Conservation (phyloP, 441 rosid species). For the Theobroma grandiflorum region DNA sequence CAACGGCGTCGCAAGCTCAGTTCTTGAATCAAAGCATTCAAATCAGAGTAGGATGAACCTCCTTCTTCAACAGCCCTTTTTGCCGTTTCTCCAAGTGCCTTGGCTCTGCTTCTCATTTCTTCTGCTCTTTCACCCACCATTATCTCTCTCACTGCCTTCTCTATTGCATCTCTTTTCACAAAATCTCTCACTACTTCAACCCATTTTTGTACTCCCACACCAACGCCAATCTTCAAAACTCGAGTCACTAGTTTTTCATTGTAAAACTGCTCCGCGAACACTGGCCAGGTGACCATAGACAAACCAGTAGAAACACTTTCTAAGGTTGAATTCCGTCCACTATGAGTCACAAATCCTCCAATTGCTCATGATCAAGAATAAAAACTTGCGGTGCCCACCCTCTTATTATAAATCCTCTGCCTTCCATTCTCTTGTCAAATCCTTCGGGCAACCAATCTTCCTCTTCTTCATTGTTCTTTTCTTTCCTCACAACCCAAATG, state of each 20-base stretch:
- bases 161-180: conserved; percentile 49
- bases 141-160: conserved; percentile 47
- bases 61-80: conserved; percentile 55
- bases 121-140: conserved; percentile 56
- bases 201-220: conserved; percentile 45
- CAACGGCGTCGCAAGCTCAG: conserved; percentile 26
- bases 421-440: too few relatives aligned
- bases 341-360: conserved; percentile 52
- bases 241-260: conserved; percentile 59
- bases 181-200: conserved; percentile 32
- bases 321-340: conserved; percentile 73
- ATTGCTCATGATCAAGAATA: too few relatives aligned
- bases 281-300: conserved; percentile 73
- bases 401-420: too few relatives aligned
- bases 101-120: conserved; percentile 50
- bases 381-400: conserved; percentile 33
- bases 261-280: conserved; percentile 57
- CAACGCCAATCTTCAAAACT: conserved; percentile 49
- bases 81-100: conserved; percentile 48
- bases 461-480: too few relatives aligned
- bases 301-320: conserved; percentile 62
- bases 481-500: conserved; percentile 27
- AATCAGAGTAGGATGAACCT: conserved; percentile 64
- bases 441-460: too few relatives aligned
- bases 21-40: conserved; percentile 46